Base-by-base conservation (phyloP, 169 alveolate genomes). In the Cytauxzoon felis region DNA sequence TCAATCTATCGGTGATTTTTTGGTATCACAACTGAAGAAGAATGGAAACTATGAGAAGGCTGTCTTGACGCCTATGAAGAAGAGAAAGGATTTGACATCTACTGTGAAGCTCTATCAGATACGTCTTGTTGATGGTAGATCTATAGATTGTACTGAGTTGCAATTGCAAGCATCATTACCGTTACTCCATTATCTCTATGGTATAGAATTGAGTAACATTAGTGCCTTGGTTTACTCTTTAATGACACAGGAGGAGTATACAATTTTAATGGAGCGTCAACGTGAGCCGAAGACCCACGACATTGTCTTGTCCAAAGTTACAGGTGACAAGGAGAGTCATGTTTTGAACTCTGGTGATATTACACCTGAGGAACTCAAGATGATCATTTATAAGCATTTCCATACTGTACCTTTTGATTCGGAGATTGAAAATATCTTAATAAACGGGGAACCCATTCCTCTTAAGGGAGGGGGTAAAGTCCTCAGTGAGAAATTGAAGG, bases 271-370 rank as follows among this genome's bases (percentile, higher is more conserved):
- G 33, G 68, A 64, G 6, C 68, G 71, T 1, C 38, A 53, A 38
- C 65, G 49, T n/a, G n/a, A 26, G 29, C 59, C 30, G 1, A 36
- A 38, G n/a, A 24, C 34, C 16, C 33, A 48, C 43, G 54, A 68
- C 3, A 53, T 73, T 13, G 27, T 48, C 19, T 26, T 73, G 54
- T 19, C 43, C 54, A 73, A 73, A 43, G 41, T 30, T 38, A 36
- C 76, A 5, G 79, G 69, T 13, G 78, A 63, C 23, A 67, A 53
- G 9, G 84, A 73, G 32, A 64, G 80, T 5, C 84, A 73, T 40
- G 60, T 73, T 3, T 45, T 73, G 8, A 45, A 19, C 13, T 34
- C 72, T 7, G 71, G 53, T 26, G 78, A 63, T 29, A 21, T 30
- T 24, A 51, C 67, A n/a, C 84, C 84, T 0, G 21, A 43, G 3